Evolutionary conservation across 768 basidiomycete species (phyloP).

Genomic region (Boletales sp.): DNA sequence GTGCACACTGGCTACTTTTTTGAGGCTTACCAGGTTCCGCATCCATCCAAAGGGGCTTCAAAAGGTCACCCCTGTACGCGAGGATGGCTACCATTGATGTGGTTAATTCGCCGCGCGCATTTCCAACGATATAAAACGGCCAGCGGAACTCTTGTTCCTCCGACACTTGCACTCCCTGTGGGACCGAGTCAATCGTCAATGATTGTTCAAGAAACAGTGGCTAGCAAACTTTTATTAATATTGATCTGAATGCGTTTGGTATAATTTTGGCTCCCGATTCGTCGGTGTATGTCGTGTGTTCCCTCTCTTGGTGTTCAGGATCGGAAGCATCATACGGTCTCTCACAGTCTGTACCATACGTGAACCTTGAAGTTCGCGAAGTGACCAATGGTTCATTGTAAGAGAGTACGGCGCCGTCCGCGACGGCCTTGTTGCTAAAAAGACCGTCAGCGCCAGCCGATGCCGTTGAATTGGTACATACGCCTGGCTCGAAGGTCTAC

Average conservation of each 20-base stretch:
- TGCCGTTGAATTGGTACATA: conserved; percentile 20
- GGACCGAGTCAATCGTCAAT: no score
- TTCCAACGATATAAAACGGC: not conserved
- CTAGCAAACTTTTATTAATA: conserved; percentile 30
- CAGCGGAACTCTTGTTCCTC: conserved; percentile 19
- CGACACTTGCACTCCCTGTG: conserved; percentile 15
- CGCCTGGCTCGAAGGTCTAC: conserved; percentile 49
- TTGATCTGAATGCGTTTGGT: conserved; percentile 34
- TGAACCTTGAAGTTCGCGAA: conserved; percentile 39
- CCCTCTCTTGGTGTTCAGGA: conserved; percentile 36
- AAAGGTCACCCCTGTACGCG: not conserved
- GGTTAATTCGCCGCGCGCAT: not conserved
- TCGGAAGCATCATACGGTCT: conserved; percentile 24
- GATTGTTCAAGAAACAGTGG: no score
- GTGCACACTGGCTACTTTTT: not conserved
- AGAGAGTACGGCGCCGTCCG: conserved; percentile 43
- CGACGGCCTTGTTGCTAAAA: conserved; percentile 44
- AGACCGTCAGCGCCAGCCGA: conserved; percentile 19
- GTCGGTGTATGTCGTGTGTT: conserved; percentile 12
- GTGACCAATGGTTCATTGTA: conserved; percentile 29
- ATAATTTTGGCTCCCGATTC: conserved; percentile 29
- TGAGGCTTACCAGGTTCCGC: conserved; percentile 7
- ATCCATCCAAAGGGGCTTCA: conserved; percentile 3
- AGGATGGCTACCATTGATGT: no score
- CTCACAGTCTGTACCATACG: conserved; percentile 34